Percentiles rank a stretch among this genome's conserved stretches.
These are phyloP conservation scores for Marvania coccoides DNA, from an alignment of 139 green algal genomes.

Conservation along the genomic window DNA sequence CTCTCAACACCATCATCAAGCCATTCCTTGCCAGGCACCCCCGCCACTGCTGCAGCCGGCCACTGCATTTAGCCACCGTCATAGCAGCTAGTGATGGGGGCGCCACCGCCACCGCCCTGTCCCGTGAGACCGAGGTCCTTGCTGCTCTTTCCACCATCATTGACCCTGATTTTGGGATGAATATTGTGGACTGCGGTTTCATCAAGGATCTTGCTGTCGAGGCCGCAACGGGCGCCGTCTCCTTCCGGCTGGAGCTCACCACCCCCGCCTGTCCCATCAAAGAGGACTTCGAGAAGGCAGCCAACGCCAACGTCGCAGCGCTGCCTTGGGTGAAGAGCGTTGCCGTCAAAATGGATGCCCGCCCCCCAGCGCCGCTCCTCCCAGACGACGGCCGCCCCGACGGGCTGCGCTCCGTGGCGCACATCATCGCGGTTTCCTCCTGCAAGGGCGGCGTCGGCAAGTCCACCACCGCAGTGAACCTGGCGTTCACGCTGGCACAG, in stretches of 20 bases:
- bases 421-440: slow-evolving; percentile 85
- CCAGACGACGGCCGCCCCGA: slow-evolving; percentile 56
- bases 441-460: slow-evolving; percentile 91
- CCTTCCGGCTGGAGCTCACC: slow-evolving; percentile 89
- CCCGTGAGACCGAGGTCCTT: slow-evolving; percentile 57
- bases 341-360: slow-evolving; percentile 74
- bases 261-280: slow-evolving; percentile 98
- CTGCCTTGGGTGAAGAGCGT: slow-evolving; percentile 65
- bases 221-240: not conserved
- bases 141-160: slow-evolving; percentile 75
- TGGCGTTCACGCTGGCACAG: slow-evolving; percentile 89
- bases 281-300: slow-evolving; percentile 77
- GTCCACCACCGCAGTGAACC: slow-evolving; percentile 91
- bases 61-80: too few relatives aligned
- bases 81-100: too few relatives aligned
- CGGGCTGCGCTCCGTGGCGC: slow-evolving; percentile 66
- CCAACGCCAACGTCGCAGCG: slow-evolving; percentile 14
- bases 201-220: slow-evolving; percentile 77
- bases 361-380: slow-evolving; percentile 57
- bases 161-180: slow-evolving; percentile 94
- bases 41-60: too few relatives aligned
- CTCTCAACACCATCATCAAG: too few relatives aligned
- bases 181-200: slow-evolving; percentile 96
- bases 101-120: not conserved
- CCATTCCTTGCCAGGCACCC: too few relatives aligned